Evolutionary conservation across 192 early-diverging fungal species (phyloP).

Genomic region (Dissophora ornata): DNA sequence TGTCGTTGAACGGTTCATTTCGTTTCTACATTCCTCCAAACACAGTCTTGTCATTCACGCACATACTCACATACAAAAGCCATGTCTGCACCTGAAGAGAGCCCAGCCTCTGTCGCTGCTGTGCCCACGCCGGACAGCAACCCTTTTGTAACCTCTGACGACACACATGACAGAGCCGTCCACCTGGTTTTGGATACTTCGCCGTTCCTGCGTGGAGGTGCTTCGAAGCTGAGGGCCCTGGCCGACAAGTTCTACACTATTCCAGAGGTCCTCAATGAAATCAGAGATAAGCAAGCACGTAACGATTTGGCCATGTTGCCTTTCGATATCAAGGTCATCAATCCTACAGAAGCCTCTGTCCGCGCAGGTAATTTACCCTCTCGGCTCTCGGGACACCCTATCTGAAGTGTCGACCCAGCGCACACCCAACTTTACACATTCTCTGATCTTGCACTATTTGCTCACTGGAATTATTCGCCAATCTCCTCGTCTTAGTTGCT

Average conservation of each 20-base stretch:
- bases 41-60: too few relatives aligned
- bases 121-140: slow-evolving; percentile 11
- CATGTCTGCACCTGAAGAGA: slow-evolving; percentile 25
- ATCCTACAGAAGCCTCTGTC: slow-evolving; percentile 74
- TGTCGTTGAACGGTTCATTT: too few relatives aligned
- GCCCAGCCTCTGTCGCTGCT: not conserved
- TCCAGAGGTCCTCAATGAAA: slow-evolving; percentile 88
- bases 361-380: slow-evolving; percentile 69
- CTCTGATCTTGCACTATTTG: too few relatives aligned
- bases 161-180: slow-evolving; percentile 55
- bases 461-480: too few relatives aligned
- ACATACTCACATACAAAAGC: slow-evolving; percentile 2
- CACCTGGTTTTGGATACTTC: slow-evolving; percentile 80
- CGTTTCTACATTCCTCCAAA: not conserved
- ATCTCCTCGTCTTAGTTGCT: slow-evolving; percentile 61
- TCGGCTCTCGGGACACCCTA: not conserved
- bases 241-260: slow-evolving; percentile 84
- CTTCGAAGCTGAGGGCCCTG: slow-evolving; percentile 63
- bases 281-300: slow-evolving; percentile 79
- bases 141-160: slow-evolving; percentile 37
- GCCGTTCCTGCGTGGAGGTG: slow-evolving; percentile 73
- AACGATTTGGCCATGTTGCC: slow-evolving; percentile 68
- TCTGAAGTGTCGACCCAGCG: slow-evolving; percentile 22
- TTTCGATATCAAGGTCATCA: slow-evolving; percentile 70
- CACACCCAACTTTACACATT: too few relatives aligned